Evolutionary conservation across 2,329 filamentous ascomycete species (phyloP).

Genomic region (Clonostachys chloroleuca): DNA sequence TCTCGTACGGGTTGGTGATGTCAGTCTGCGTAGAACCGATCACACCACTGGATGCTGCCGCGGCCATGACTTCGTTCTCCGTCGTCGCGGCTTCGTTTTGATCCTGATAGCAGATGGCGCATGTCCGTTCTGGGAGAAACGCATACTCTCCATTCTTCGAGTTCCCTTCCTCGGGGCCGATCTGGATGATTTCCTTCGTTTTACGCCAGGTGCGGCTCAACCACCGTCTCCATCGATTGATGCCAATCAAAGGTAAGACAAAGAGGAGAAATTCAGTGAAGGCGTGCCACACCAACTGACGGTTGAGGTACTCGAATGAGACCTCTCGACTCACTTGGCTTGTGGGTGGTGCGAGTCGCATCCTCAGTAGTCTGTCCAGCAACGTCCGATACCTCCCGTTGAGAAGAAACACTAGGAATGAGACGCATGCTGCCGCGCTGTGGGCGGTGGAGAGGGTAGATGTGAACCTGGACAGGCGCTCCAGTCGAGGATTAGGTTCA

Average conservation of each 20-base stretch:
- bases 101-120: slow-evolving; percentile 94
- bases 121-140: slow-evolving; percentile 89
- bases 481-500: slow-evolving; percentile 43
- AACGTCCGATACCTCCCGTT: slow-evolving; percentile 90
- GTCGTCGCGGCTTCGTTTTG: slow-evolving; percentile 70
- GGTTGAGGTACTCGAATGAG: slow-evolving; percentile 95
- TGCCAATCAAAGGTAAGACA: slow-evolving; percentile 91
- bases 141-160: slow-evolving; percentile 64
- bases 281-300: slow-evolving; percentile 98
- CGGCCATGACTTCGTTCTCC: slow-evolving; percentile 73
- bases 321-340: slow-evolving; percentile 87
- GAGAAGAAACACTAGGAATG: slow-evolving; percentile 86
- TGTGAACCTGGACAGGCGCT: slow-evolving; percentile 64
- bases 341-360: slow-evolving; percentile 80
- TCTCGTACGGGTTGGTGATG: slow-evolving; percentile 93
- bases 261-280: slow-evolving; percentile 99
- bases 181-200: slow-evolving; percentile 60
- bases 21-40: slow-evolving; percentile 87
- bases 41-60: slow-evolving; percentile 68
- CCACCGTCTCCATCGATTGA: slow-evolving; percentile 89
- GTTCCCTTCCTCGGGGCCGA: slow-evolving; percentile 38
- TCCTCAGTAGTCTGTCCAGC: slow-evolving; percentile 76
- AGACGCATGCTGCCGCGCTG: slow-evolving; percentile 75
- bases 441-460: slow-evolving; percentile 67
- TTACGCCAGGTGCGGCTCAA: slow-evolving; percentile 82